Conservation (phyloP, 2,329 filamentous ascomycete species). For the Aureobasidium sp. region DNA sequence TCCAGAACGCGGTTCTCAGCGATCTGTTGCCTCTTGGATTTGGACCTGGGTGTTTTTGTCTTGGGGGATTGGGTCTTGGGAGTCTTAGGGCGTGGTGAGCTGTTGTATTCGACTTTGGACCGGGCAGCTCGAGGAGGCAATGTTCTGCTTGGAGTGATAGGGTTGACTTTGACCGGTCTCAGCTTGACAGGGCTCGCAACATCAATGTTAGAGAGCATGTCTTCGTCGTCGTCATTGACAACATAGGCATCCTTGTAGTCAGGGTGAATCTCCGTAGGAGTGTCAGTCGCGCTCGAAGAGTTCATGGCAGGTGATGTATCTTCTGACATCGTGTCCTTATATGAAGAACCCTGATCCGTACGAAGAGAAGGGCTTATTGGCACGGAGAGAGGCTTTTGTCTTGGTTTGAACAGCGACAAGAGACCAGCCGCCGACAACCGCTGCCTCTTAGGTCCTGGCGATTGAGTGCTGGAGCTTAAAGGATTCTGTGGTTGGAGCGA, state of each 20-base stretch:
- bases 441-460: not conserved
- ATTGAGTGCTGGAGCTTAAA: not conserved
- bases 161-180: not conserved
- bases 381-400: not conserved
- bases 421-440: conserved; percentile 6
- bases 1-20: conserved; percentile 10
- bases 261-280: not conserved
- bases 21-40: conserved; percentile 16
- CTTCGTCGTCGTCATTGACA: conserved; percentile 3
- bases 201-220: conserved; percentile 10
- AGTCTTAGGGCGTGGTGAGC: conserved; percentile 9
- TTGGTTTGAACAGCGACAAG: conserved; percentile 13
- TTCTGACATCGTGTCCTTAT: not conserved
- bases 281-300: not conserved
- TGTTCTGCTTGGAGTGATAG: conserved; percentile 3
- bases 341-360: not conserved
- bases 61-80: not conserved
- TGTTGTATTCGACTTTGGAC: conserved; percentile 22
- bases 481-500: not conserved
- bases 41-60: conserved; percentile 2
- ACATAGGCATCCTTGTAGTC: not conserved
- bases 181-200: not conserved
- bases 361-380: not conserved
- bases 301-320: not conserved
- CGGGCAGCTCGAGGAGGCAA: conserved; percentile 25